Conservation (phyloP, 805 yeast species). For the Spathaspora sp. region DNA sequence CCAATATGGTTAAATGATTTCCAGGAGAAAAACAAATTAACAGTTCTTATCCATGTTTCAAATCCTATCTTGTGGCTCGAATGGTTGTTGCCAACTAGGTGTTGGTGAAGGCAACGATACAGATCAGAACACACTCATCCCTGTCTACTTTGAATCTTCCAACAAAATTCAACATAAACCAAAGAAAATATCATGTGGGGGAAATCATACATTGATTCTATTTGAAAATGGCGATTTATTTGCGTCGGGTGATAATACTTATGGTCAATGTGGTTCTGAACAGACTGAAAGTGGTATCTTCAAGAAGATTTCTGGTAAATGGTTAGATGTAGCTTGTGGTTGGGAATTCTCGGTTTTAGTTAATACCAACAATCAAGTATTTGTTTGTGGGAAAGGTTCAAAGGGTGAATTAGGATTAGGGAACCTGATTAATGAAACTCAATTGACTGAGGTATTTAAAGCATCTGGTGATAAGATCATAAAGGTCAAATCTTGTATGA, state of each 20-base stretch:
- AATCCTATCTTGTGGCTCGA: slow-evolving; percentile 73
- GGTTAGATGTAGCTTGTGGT: slow-evolving; percentile 62
- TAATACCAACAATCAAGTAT: slow-evolving; percentile 36
- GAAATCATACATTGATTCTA: slow-evolving; percentile 76
- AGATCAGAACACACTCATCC: slow-evolving; percentile 27
- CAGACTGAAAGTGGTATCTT: slow-evolving; percentile 11
- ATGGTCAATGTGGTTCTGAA: slow-evolving; percentile 49
- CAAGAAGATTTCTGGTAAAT: slow-evolving; percentile 17
- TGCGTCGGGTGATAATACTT: slow-evolving; percentile 56
- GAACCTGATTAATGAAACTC: slow-evolving; percentile 5
- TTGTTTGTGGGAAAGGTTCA: slow-evolving; percentile 57
- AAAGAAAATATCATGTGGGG: slow-evolving; percentile 64
- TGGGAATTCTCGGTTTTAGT: slow-evolving; percentile 73
- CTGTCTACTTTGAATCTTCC: neutral
- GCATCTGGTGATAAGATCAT: slow-evolving; percentile 5
- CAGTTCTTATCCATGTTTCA: slow-evolving; percentile 5
- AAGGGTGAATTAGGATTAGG: slow-evolving; percentile 73
- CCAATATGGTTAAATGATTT: too few species aligned
- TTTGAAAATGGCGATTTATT: slow-evolving; percentile 49
- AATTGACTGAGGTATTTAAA: slow-evolving; percentile 4
- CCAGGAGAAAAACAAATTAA: neutral
- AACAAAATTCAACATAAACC: slow-evolving; percentile 20
- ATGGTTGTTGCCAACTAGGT: slow-evolving; percentile 78
- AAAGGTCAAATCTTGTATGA: slow-evolving; percentile 37
- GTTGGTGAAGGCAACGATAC: slow-evolving; percentile 36